phyloP scores from a whole-genome alignment of 2,329 filamentous ascomycete species.

The Sporothrix euskadiensis region DNA sequence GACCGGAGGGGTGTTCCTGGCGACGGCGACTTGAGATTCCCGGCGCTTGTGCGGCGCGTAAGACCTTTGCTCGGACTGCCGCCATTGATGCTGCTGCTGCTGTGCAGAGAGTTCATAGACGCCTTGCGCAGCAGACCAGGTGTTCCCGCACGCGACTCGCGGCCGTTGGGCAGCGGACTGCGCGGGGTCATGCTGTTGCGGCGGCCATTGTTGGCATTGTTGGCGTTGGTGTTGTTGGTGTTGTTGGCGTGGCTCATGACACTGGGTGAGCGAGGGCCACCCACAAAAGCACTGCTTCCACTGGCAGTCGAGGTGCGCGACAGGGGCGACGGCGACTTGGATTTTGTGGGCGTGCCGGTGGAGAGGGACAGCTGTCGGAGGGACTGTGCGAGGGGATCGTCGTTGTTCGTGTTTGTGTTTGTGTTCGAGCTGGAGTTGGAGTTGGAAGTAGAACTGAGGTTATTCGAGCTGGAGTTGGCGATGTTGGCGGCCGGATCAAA shows the following conservation, averaged over 20 bases:
- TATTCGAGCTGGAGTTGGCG: background rate
- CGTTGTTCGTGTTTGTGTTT: background rate
- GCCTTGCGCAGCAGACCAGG: constrained; percentile 57
- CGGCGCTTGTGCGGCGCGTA: constrained; percentile 53
- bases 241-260: constrained; percentile 38
- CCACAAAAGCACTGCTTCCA: background rate
- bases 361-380: constrained; percentile 34
- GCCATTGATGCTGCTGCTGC: constrained; percentile 39
- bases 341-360: constrained; percentile 26
- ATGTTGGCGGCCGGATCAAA: background rate
- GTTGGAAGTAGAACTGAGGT: constrained; percentile 9
- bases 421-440: background rate
- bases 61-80: constrained; percentile 32
- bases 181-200: constrained; percentile 43
- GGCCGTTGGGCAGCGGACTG: constrained; percentile 45
- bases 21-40: constrained; percentile 48
- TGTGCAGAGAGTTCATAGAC: constrained; percentile 58
- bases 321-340: constrained; percentile 27
- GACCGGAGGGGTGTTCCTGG: constrained; percentile 43
- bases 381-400: constrained; percentile 33
- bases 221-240: constrained; percentile 36
- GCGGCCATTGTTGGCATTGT: constrained; percentile 36
- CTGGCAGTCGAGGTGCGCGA: constrained; percentile 14
- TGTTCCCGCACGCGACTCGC: constrained; percentile 50
- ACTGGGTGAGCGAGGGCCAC: constrained; percentile 41